Conservation (phyloP, 768 basidiomycete genomes). For the Russula lepida region DNA sequence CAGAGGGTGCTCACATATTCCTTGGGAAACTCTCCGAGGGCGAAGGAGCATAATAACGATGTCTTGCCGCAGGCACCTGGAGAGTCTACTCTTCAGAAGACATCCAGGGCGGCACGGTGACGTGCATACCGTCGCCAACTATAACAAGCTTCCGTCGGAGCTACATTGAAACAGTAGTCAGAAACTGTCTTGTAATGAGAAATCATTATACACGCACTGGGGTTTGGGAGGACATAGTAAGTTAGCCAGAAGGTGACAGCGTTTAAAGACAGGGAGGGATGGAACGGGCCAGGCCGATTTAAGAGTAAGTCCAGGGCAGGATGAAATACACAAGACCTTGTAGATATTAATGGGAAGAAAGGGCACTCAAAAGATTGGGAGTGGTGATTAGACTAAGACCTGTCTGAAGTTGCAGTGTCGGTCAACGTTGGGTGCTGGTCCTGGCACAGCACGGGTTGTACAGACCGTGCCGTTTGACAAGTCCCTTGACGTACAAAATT, state of each 20-base stretch:
- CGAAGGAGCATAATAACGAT: constrained; percentile 82
- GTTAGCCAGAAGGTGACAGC: neutral
- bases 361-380: neutral
- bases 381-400: neutral
- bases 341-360: constrained; percentile 4
- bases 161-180: constrained; percentile 32
- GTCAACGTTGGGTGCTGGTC: constrained; percentile 2
- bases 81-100: constrained; percentile 16
- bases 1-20: constrained; percentile 67
- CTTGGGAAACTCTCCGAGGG: constrained; percentile 89
- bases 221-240: constrained; percentile 19
- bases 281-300: neutral
- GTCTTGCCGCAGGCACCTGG: constrained; percentile 95
- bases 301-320: neutral
- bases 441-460: constrained; percentile 2
- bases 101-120: neutral
- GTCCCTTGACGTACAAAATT: constrained; percentile 6
- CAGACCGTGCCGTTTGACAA: constrained; percentile 5
- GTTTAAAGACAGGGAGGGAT: neutral
- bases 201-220: constrained; percentile 11
- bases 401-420: constrained; percentile 4
- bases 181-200: constrained; percentile 2
- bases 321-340: neutral
- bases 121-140: constrained; percentile 80
- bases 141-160: constrained; percentile 94